phyloP scores from a whole-genome alignment of 2,329 filamentous ascomycete species.

The Monosporascus sp. region DNA sequence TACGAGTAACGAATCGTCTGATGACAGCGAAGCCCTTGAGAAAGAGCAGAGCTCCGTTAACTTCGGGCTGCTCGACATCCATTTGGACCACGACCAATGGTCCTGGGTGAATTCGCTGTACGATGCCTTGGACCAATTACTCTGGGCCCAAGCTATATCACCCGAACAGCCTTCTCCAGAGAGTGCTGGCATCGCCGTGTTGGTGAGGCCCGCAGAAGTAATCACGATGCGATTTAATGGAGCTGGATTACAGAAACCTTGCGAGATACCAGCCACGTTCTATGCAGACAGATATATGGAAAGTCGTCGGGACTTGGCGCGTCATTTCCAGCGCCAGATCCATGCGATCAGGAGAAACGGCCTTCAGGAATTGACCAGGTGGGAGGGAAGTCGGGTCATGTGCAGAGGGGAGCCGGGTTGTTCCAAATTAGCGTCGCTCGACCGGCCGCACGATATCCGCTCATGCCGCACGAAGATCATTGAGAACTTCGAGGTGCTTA shows the following conservation, averaged over 20 bases:
- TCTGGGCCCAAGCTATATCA: conserved; percentile 41
- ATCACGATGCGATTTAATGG: conserved; percentile 42
- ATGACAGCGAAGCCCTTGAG: conserved; percentile 20
- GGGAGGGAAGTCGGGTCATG: conserved; percentile 11
- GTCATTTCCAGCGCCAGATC: conserved; percentile 37
- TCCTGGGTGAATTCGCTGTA: conserved; percentile 38
- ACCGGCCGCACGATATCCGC: conserved; percentile 16
- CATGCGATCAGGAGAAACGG: conserved; percentile 16
- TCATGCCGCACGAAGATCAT: conserved; percentile 21
- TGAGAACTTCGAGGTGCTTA: conserved; percentile 12
- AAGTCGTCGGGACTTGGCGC: conserved; percentile 39
- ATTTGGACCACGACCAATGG: conserved; percentile 32
- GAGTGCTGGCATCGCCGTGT: conserved; percentile 36
- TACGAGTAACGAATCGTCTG: conserved; percentile 1
- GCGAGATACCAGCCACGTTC: conserved; percentile 47
- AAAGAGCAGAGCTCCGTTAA: conserved; percentile 29
- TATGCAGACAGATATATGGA: conserved; percentile 52
- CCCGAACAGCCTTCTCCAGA: conserved; percentile 29
- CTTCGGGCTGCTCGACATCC: conserved; percentile 40
- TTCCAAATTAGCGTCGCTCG: conserved; percentile 17
- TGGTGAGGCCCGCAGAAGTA: conserved; percentile 45
- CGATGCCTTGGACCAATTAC: conserved; percentile 42
- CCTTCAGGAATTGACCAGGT: conserved; percentile 15
- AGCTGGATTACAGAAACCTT: conserved; percentile 35
- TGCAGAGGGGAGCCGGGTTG: conserved; percentile 18